phyloP scores from a whole-genome alignment of 2,329 filamentous ascomycete species.

The Pestalotiopsis sp. region DNA sequence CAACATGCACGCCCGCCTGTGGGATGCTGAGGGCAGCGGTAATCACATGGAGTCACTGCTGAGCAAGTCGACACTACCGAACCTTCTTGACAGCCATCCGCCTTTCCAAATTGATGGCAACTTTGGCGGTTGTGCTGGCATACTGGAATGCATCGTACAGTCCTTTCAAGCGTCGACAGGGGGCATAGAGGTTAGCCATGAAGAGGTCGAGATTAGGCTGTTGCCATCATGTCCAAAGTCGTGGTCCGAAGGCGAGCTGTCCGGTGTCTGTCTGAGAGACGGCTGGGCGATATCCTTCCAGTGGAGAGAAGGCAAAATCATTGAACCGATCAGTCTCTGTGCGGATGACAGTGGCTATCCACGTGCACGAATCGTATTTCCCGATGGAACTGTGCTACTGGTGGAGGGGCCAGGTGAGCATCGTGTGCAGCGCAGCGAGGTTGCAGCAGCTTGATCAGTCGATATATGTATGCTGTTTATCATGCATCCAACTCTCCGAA shows the following conservation, averaged over 20 bases:
- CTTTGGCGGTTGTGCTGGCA: conserved; percentile 48
- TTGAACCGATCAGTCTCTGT: neutral
- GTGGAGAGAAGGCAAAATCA: conserved; percentile 29
- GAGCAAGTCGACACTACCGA: conserved; percentile 41
- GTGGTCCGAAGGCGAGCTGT: conserved; percentile 36
- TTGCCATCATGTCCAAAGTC: conserved; percentile 38
- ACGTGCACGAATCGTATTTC: neutral
- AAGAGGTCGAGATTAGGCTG: conserved; percentile 28
- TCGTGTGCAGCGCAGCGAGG: neutral
- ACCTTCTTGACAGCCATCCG: conserved; percentile 45
- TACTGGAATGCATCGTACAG: conserved; percentile 45
- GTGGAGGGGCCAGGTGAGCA: conserved; percentile 7
- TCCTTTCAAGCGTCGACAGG: conserved; percentile 26
- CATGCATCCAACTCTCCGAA: too few relatives aligned
- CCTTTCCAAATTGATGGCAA: conserved; percentile 55
- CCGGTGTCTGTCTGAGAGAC: conserved; percentile 34
- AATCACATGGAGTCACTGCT: conserved; percentile 21
- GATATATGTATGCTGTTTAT: neutral
- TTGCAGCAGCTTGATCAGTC: neutral
- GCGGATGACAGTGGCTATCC: neutral
- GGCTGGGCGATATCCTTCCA: conserved; percentile 38
- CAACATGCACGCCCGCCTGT: conserved; percentile 50
- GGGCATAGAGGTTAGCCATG: neutral
- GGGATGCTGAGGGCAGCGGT: conserved; percentile 5
- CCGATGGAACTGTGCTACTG: neutral